Evolutionary conservation across 495 filamentous ascomycete genomes (phyloP), one percentile per base, ranked within the genome.

Genomic region (Talaromyces stipitatus): DNA sequence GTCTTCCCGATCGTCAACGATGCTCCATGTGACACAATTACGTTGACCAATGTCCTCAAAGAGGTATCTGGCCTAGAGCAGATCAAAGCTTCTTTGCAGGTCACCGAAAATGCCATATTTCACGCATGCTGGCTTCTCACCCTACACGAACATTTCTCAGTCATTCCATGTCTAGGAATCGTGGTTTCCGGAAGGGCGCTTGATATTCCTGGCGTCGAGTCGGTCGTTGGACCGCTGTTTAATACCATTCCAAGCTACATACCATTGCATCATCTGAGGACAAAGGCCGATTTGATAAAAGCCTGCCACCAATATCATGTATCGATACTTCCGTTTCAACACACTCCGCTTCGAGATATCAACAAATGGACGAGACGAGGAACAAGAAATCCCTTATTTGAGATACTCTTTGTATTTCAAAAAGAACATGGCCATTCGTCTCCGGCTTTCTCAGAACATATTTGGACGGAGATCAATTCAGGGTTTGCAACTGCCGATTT

Each of bases 341-440:
- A 90, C 64, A 87, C 86, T 1, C 76, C 88, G 0, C 74, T 92
- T 11, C 74, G 87, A 12, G 77, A 92, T 48, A 82, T 92, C 23
- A 81, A 86, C 46, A 88, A 88, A 70, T 84, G 90, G 87, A 62
- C 75, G 69, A 60, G 69, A 61, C 71, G 72, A 65, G 69, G 80
- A 45, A 58, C 76, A 46, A 76, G 82, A 45, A 69, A 79, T 61
- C 66, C 78, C 50, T 65, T 96, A 23, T 95, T 97, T 61, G 90
- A 96, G 62, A 87, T 80, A 0, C 73, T 97, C 4, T 95, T 97
- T 63, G 86, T 91, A 0, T 96, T 95, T 61, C 87, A 95, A 62
- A 82, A 82, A 65, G 67, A 69, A 28, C 60, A 36, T 23, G 4
- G 56, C 60, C 27, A 54, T 46, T 11, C 26, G n/a, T 45, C 30